Percentiles rank a stretch among this genome's conserved stretches.
These are phyloP conservation scores for Pterocarpus macrocarpus DNA, from an alignment of 306 rosid species.

Conservation along the genomic window DNA sequence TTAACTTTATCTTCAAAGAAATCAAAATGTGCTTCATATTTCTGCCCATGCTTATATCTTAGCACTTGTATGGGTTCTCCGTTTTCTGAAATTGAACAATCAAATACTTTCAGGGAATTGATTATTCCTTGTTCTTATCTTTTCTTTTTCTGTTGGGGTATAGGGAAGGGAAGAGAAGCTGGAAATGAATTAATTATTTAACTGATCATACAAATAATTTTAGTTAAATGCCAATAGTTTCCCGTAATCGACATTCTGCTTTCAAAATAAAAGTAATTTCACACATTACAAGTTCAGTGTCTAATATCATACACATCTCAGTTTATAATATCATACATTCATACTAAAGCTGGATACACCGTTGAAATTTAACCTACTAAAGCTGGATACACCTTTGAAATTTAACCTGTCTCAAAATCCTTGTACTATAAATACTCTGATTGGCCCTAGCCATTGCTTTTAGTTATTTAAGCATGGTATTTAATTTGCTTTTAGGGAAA, in stretches of 20 bases:
- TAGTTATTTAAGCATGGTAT: too few species aligned
- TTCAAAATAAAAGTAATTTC: not conserved
- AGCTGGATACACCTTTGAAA: not conserved
- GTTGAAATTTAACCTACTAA: too few species aligned
- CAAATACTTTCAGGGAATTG: not conserved
- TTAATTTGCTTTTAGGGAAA: not conserved
- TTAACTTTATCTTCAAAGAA: constrained; percentile 91
- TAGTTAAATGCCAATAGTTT: not conserved
- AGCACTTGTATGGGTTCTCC: constrained; percentile 96
- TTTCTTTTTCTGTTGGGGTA: not conserved
- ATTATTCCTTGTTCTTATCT: not conserved
- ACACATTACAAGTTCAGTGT: not conserved
- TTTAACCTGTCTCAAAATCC: too few species aligned
- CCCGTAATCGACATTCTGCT: not conserved
- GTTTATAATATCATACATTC: not conserved
- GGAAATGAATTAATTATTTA: constrained; percentile 38
- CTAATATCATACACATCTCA: not conserved
- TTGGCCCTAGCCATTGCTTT: too few species aligned
- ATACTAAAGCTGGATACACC: not conserved
- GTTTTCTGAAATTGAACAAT: constrained; percentile 76
- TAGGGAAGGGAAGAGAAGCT: constrained; percentile 17
- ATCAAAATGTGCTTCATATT: constrained; percentile 90
- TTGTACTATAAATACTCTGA: too few species aligned
- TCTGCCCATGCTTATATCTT: constrained; percentile 96
- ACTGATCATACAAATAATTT: not conserved